Percentiles rank a stretch among this genome's conserved stretches.
Conservation (phyloP, 352 stramenopile species). For the Phytophthora melonis region DNA sequence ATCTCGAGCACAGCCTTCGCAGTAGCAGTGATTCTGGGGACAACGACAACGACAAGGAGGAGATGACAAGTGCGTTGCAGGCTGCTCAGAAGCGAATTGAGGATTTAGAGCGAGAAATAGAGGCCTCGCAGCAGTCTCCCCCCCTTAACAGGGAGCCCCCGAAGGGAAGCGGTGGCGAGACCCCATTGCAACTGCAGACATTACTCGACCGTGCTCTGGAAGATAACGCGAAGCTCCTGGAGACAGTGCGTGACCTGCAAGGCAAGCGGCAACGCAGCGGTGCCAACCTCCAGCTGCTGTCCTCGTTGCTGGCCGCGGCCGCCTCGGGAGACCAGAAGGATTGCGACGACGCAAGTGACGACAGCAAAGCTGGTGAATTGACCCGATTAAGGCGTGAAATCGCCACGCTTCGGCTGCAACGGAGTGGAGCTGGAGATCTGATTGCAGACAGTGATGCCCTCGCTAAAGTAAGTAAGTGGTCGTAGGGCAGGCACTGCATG, state of each 20-base stretch:
- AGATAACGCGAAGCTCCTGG: slow-evolving; percentile 70
- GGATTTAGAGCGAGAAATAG: slow-evolving; percentile 50
- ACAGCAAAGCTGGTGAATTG: slow-evolving; percentile 53
- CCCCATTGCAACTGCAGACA: slow-evolving; percentile 50
- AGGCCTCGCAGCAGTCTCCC: slow-evolving; percentile 13
- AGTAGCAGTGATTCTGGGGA: slow-evolving; percentile 24
- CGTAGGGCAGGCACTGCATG: slow-evolving; percentile 35
- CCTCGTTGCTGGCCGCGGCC: slow-evolving; percentile 31
- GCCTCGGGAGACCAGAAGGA: slow-evolving; percentile 22
- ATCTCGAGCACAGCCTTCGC: slow-evolving; percentile 34
- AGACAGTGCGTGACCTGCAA: slow-evolving; percentile 72
- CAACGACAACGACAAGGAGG: slow-evolving; percentile 42
- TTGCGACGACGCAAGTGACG: slow-evolving; percentile 20
- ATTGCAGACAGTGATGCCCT: slow-evolving; percentile 40
- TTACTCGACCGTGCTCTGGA: slow-evolving; percentile 58
- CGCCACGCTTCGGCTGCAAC: slow-evolving; percentile 37
- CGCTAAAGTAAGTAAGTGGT: slow-evolving; percentile 51
- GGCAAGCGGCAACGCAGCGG: slow-evolving; percentile 55
- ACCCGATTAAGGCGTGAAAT: slow-evolving; percentile 52
- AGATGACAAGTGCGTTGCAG: slow-evolving; percentile 38
- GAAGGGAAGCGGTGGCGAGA: slow-evolving; percentile 7
- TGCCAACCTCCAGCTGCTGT: slow-evolving; percentile 49
- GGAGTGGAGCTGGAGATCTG: slow-evolving; percentile 24
- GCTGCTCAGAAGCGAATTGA: slow-evolving; percentile 52
- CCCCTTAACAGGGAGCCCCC: not conserved